phyloP scores from a whole-genome alignment of 228 moss, liverwort and hornwort genomes.

The Sphagnum magellanicum region DNA sequence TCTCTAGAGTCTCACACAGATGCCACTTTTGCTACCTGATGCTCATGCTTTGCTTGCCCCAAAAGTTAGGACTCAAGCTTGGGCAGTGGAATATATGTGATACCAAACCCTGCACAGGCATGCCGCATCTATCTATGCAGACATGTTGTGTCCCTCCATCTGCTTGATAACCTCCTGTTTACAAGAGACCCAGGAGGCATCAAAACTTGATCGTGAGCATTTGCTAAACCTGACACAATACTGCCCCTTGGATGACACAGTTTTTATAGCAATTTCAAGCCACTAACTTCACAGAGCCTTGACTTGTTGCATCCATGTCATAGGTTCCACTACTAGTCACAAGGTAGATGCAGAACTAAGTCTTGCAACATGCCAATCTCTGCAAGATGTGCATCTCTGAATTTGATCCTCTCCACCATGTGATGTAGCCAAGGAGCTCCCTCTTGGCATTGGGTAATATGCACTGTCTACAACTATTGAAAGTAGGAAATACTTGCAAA shows the following conservation, averaged over 20 bases:
- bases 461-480: conserved; percentile 92
- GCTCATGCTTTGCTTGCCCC: conserved; percentile 64
- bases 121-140: conserved; percentile 90
- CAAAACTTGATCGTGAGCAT: no score
- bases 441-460: conserved; percentile 77
- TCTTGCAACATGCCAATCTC: conserved; percentile 73
- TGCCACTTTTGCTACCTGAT: conserved; percentile 36
- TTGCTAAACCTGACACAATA: no score
- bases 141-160: conserved; percentile 96
- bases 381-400: conserved; percentile 84
- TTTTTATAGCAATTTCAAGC: no score
- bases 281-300: no score
- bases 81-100: conserved; percentile 68
- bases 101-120: conserved; percentile 97
- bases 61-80: conserved; percentile 86
- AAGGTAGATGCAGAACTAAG: no score
- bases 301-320: no score
- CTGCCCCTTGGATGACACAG: no score
- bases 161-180: conserved; percentile 81
- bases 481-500: conserved; percentile 82
- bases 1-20: conserved; percentile 14
- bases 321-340: no score
- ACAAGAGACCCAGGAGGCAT: no score
- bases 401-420: conserved; percentile 97
- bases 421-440: conserved; percentile 93